These are phyloP conservation scores for Quercus aquifolioides DNA, from an alignment of 306 rosid species.

Conservation along the genomic window DNA sequence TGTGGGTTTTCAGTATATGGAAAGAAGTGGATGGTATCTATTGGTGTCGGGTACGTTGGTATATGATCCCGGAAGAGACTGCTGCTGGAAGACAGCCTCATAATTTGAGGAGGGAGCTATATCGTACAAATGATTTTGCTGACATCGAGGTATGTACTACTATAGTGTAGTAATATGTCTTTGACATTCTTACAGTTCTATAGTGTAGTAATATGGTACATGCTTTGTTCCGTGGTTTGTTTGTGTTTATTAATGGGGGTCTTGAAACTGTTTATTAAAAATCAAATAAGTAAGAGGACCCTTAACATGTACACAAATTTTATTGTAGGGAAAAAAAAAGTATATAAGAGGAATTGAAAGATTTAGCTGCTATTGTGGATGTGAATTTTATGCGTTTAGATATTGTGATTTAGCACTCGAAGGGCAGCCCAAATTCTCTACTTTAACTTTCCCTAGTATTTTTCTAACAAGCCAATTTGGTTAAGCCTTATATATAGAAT, in stretches of 20 bases:
- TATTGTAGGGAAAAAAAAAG: not conserved
- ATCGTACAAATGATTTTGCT: conserved; percentile 72
- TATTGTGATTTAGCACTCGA: not conserved
- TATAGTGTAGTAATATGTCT: not conserved
- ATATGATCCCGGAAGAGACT: conserved; percentile 87
- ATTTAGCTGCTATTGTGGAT: not conserved
- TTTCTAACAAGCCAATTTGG: not conserved
- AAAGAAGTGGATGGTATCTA: conserved; percentile 69
- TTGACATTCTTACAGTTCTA: not conserved
- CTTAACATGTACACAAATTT: not conserved
- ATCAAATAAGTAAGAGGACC: not conserved
- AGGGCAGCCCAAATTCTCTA: not conserved
- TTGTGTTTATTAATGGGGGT: not conserved
- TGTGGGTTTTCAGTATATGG: conserved; percentile 60
- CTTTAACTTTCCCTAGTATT: not conserved
- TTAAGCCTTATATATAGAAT: not conserved
- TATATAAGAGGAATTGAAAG: not conserved
- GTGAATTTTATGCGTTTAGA: not conserved
- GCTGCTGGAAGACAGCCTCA: conserved; percentile 84
- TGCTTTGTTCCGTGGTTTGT: not conserved
- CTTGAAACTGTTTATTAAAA: not conserved
- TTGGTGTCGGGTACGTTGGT: conserved; percentile 79
- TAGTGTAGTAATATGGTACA: not conserved
- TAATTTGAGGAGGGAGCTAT: conserved; percentile 84
- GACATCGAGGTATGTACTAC: conserved; percentile 63